phyloP scores from a whole-genome alignment of 352 stramenopile species.

The Ophiocytium majus region DNA sequence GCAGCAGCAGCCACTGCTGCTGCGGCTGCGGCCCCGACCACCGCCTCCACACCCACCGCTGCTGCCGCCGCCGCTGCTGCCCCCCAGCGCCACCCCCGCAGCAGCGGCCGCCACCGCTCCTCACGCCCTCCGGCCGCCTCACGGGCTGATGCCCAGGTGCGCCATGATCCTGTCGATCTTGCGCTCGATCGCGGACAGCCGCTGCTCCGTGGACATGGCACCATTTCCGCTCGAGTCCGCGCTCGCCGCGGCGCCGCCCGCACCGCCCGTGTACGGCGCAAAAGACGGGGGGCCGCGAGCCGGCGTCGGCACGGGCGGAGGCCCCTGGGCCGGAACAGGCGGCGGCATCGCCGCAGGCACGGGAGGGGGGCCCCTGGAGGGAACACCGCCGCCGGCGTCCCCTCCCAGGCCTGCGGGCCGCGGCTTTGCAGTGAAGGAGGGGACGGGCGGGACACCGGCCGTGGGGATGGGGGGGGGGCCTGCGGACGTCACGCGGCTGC shows the following conservation, averaged over 20 bases:
- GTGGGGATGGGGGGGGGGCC: not conserved
- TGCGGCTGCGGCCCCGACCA: too few species aligned
- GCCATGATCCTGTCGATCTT: conserved; percentile 12
- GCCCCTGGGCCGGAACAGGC: not conserved
- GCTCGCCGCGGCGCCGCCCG: not conserved
- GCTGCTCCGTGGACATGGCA: not conserved
- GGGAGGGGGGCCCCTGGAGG: not conserved
- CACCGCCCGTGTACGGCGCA: not conserved
- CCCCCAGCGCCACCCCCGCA: too few species aligned
- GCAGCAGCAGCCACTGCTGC: too few species aligned
- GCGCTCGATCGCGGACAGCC: not conserved
- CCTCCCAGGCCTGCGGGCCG: not conserved
- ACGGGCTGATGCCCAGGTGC: not conserved
- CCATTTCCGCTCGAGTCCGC: not conserved
- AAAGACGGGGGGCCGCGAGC: not conserved
- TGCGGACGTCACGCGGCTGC: not conserved
- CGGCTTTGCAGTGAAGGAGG: not conserved
- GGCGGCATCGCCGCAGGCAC: not conserved
- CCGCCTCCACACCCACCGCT: too few species aligned
- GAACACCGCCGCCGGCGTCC: not conserved
- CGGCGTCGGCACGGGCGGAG: not conserved
- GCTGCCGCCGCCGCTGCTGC: too few species aligned
- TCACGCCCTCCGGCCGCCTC: too few species aligned
- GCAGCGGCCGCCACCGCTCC: too few species aligned
- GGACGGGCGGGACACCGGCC: not conserved